Base-by-base conservation (phyloP, 495 filamentous ascomycete species). In the Ascobolus immersus region DNA sequence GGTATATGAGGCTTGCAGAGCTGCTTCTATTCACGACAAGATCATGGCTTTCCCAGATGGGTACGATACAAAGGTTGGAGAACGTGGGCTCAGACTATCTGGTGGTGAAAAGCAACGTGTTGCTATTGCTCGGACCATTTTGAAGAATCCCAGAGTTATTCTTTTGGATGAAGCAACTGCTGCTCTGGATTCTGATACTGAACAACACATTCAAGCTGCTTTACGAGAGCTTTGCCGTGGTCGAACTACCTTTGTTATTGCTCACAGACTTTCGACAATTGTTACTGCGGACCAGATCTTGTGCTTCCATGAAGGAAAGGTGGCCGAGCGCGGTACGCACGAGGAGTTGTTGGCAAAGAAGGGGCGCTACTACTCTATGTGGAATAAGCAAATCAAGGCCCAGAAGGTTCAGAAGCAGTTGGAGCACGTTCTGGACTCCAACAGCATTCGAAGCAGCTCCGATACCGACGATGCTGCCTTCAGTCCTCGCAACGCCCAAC, bases 31-130 rank as follows among this genome's bases (percentile, higher is more conserved):
- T 39, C 86, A 96, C 43, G 86, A 96, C 35, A 82, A 82, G 50
- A 96, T 96, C 44, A 50, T 90, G 52, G 64, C 65, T 21, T 94
- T 96, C 60, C 84, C 89, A 0, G 86, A 96, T 44, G 69, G 71
- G 4, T 96, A 96, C 49, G 52, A 71, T 21, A 90, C 89, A 21
- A 82, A 77, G 52, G 86, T 96, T 15, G 86, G 86, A 42, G 86
- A 96, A 53, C 79, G 86, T 29, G 86, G 86, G 14, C 61, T 94
- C 9, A 71, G 84, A 5, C 65, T 96, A 6, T 90, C 78, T 32
- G 86, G 86, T 13, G 86, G 86, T 22, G 86, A 96, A 55, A 92
- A 92, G 53, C 86, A 96, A 53, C 76, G 86, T 20, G 79, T 94
- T 25, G 86, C 86, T 6, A 96, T 96, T 48, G 89, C 86, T 28